Evolutionary conservation across 148 eudicot species (phyloP).

Genomic region (Cornus controversa): DNA sequence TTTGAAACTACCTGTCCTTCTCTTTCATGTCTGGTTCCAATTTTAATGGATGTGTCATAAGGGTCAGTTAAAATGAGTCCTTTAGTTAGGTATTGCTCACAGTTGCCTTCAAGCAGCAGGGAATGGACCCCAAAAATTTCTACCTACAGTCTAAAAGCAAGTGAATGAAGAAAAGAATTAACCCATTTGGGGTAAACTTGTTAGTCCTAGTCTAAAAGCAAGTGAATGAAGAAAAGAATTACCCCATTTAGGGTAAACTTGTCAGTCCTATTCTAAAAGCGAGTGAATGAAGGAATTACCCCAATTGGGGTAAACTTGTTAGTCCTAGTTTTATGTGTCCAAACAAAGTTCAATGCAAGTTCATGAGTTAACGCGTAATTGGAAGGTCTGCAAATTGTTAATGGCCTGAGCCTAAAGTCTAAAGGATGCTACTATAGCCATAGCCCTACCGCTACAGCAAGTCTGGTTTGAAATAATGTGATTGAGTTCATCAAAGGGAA

Average conservation of each 20-base stretch:
- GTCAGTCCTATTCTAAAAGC: background rate
- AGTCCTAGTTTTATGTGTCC: background rate
- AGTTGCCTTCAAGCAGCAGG: slow-evolving; percentile 2
- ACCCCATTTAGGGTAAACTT: background rate
- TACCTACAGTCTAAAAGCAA: slow-evolving; percentile 5
- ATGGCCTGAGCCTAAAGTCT: background rate
- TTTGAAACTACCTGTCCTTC: too few species aligned
- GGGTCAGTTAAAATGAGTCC: slow-evolving; percentile 23
- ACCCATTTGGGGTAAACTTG: background rate
- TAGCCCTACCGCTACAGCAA: background rate
- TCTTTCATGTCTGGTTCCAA: background rate
- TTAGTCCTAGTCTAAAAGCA: background rate
- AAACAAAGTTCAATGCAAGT: too few species aligned
- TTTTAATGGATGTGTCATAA: slow-evolving; percentile 2
- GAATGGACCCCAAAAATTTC: slow-evolving; percentile 22
- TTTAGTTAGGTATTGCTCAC: slow-evolving; percentile 40
- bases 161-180: slow-evolving; percentile 7
- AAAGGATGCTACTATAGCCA: background rate
- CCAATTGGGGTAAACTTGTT: background rate
- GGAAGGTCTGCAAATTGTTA: background rate
- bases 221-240: slow-evolving; percentile 7
- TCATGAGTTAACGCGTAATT: background rate
- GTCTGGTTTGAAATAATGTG: background rate
- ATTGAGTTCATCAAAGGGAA: too few species aligned
- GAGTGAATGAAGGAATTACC: slow-evolving; percentile 5